phyloP scores from a whole-genome alignment of 352 stramenopile genomes.

The Pythium volutum region DNA sequence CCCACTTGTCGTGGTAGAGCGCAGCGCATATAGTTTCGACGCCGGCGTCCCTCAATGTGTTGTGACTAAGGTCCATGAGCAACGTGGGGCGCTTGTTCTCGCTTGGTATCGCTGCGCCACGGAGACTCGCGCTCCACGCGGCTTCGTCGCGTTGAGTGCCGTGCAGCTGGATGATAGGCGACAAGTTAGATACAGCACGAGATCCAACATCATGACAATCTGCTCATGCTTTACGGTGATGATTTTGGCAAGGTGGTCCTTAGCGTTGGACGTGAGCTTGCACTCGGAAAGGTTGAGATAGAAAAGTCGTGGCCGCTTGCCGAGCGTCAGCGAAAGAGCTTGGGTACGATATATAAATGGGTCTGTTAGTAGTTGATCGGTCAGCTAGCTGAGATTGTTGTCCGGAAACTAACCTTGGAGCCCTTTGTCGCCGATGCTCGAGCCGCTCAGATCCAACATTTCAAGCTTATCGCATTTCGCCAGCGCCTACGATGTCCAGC shows the following conservation, averaged over 20 bases:
- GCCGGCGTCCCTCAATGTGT: slow-evolving; percentile 39
- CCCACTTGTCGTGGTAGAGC: slow-evolving; percentile 70
- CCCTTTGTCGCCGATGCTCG: slow-evolving; percentile 14
- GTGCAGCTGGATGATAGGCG: slow-evolving; percentile 33
- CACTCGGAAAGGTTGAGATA: slow-evolving; percentile 45
- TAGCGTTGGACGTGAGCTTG: slow-evolving; percentile 47
- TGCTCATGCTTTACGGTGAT: slow-evolving; percentile 31
- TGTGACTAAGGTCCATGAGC: slow-evolving; percentile 49
- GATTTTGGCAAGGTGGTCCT: slow-evolving; percentile 53
- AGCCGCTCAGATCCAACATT: slow-evolving; percentile 8
- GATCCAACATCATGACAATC: neutral
- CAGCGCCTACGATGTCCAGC: neutral
- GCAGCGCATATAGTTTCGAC: slow-evolving; percentile 39
- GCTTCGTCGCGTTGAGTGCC: slow-evolving; percentile 48
- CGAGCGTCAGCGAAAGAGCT: slow-evolving; percentile 26
- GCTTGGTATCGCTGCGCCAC: slow-evolving; percentile 23
- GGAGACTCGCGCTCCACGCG: slow-evolving; percentile 56
- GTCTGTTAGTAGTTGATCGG: neutral
- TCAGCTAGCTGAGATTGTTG: too few relatives aligned
- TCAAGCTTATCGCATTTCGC: slow-evolving; percentile 20
- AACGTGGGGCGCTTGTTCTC: slow-evolving; percentile 16
- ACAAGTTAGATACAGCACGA: neutral
- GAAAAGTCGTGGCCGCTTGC: slow-evolving; percentile 36
- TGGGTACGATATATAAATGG: neutral
- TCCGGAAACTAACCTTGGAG: slow-evolving; percentile 13